Evolutionary conservation across 805 yeast species (phyloP).

Genomic region (Tetrapisispora phaffii): DNA sequence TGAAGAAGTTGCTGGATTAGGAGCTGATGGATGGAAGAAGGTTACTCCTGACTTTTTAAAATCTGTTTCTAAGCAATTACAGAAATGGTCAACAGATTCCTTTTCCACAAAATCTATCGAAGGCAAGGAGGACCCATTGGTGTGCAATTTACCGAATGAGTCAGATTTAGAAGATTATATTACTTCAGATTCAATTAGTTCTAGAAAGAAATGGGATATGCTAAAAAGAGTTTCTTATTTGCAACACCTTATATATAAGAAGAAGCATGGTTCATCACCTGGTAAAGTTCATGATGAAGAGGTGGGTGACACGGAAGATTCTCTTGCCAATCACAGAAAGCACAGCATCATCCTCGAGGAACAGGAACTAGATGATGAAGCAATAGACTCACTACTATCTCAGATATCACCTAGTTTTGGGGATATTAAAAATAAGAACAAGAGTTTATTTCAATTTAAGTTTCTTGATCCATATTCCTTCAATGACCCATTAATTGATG

Average conservation of each 20-base stretch:
- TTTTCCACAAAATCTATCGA: slow-evolving; percentile 28
- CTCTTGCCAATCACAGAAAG: slow-evolving; percentile 3
- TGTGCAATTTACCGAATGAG: slow-evolving; percentile 42
- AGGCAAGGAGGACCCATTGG: slow-evolving; percentile 21
- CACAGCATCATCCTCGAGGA: slow-evolving; percentile 14
- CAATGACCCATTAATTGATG: slow-evolving; percentile 76
- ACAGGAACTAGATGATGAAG: slow-evolving; percentile 24
- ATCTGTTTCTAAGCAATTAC: slow-evolving; percentile 46
- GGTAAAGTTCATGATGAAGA: not conserved
- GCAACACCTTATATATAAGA: slow-evolving; percentile 53
- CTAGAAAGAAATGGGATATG: slow-evolving; percentile 58
- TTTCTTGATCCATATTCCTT: slow-evolving; percentile 83
- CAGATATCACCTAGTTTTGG: slow-evolving; percentile 20
- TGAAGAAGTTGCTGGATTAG: slow-evolving; percentile 68
- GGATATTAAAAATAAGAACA: slow-evolving; percentile 5
- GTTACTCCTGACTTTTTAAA: slow-evolving; percentile 42
- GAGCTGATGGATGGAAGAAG: slow-evolving; percentile 50
- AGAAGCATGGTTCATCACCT: slow-evolving; percentile 24
- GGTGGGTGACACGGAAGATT: not conserved
- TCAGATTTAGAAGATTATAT: slow-evolving; percentile 51
- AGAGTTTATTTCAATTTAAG: slow-evolving; percentile 23
- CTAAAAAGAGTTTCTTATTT: slow-evolving; percentile 61
- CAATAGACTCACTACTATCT: slow-evolving; percentile 19
- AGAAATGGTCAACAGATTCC: slow-evolving; percentile 44
- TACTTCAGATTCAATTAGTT: slow-evolving; percentile 36